A percentile compares a stretch with the other conserved stretches of the same genome.
These are phyloP conservation scores for Sphaerulina musiva DNA, from an alignment of 2,329 filamentous ascomycete genomes.

Conservation along the genomic window DNA sequence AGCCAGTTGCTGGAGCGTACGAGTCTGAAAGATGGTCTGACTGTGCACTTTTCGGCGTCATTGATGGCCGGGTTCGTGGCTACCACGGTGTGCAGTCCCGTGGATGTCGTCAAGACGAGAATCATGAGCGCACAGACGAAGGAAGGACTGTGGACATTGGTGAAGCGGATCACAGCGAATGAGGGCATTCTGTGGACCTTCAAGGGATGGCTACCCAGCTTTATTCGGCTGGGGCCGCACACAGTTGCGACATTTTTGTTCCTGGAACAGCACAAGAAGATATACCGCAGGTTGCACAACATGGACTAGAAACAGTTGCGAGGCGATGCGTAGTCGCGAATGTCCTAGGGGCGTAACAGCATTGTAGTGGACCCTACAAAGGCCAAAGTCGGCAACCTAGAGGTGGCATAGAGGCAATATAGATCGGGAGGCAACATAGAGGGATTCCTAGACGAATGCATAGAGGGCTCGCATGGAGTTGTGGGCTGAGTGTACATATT, in stretches of 20 bases:
- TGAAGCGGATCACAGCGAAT: slow-evolving; percentile 60
- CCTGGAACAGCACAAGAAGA: slow-evolving; percentile 76
- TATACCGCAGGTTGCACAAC: slow-evolving; percentile 50
- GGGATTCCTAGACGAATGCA: not conserved
- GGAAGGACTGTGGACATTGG: slow-evolving; percentile 50
- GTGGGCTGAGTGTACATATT: not conserved
- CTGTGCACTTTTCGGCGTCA: slow-evolving; percentile 70
- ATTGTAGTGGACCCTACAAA: not conserved
- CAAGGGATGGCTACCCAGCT: slow-evolving; percentile 81
- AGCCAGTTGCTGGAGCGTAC: slow-evolving; percentile 59
- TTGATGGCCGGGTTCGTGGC: slow-evolving; percentile 76
- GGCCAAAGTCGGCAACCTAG: not conserved
- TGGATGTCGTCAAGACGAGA: slow-evolving; percentile 84
- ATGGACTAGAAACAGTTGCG: not conserved
- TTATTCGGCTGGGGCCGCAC: slow-evolving; percentile 62
- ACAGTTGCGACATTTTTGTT: slow-evolving; percentile 84
- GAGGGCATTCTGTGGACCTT: slow-evolving; percentile 81
- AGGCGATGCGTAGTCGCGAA: not conserved
- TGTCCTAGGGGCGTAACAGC: not conserved
- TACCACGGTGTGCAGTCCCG: slow-evolving; percentile 75
- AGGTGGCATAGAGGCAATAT: not conserved
- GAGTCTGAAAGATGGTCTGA: slow-evolving; percentile 59
- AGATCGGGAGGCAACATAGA: not conserved
- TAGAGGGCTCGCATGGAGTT: not conserved
- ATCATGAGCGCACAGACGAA: slow-evolving; percentile 65